Conservation (phyloP, 1,139 yeast genomes). For the Trichomonascaceae sp. region DNA sequence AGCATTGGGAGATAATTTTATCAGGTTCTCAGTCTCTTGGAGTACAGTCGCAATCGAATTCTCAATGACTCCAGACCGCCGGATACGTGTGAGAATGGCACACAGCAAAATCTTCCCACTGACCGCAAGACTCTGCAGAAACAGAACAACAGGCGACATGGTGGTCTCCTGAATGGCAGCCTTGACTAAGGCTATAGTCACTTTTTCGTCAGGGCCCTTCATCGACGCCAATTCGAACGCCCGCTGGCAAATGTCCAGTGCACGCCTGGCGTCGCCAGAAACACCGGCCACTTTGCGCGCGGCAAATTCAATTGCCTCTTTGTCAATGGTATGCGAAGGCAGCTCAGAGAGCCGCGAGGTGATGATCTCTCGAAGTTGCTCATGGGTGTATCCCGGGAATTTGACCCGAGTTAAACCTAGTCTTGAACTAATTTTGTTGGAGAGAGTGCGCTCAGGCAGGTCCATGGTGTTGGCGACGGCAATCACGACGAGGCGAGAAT, state of each 20-base stretch:
- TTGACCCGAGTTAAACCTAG: slow-evolving; percentile 78
- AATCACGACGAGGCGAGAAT: slow-evolving; percentile 71
- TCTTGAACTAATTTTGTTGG: slow-evolving; percentile 84
- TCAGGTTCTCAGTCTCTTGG: slow-evolving; percentile 53
- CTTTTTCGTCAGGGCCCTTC: slow-evolving; percentile 34
- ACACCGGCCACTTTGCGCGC: slow-evolving; percentile 92
- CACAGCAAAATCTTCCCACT: slow-evolving; percentile 58
- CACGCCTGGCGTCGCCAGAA: slow-evolving; percentile 94
- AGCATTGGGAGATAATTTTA: slow-evolving; percentile 23
- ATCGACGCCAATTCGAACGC: slow-evolving; percentile 81
- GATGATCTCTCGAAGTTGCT: slow-evolving; percentile 65
- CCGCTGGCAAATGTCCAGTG: slow-evolving; percentile 73
- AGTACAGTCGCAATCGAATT: slow-evolving; percentile 61
- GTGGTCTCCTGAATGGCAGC: slow-evolving; percentile 74
- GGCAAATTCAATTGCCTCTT: slow-evolving; percentile 83
- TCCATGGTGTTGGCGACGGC: slow-evolving; percentile 98
- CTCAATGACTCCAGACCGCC: slow-evolving; percentile 62
- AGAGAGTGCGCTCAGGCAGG: slow-evolving; percentile 75
- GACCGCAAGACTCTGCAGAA: slow-evolving; percentile 48
- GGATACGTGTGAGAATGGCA: slow-evolving; percentile 50
- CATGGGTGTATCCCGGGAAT: slow-evolving; percentile 78
- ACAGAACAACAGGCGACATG: slow-evolving; percentile 54
- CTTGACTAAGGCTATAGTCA: slow-evolving; percentile 57
- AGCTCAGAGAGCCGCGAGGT: slow-evolving; percentile 39
- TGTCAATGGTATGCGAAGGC: slow-evolving; percentile 28